phyloP scores from a whole-genome alignment of 768 basidiomycete species.

The Mycena sanguinolenta region DNA sequence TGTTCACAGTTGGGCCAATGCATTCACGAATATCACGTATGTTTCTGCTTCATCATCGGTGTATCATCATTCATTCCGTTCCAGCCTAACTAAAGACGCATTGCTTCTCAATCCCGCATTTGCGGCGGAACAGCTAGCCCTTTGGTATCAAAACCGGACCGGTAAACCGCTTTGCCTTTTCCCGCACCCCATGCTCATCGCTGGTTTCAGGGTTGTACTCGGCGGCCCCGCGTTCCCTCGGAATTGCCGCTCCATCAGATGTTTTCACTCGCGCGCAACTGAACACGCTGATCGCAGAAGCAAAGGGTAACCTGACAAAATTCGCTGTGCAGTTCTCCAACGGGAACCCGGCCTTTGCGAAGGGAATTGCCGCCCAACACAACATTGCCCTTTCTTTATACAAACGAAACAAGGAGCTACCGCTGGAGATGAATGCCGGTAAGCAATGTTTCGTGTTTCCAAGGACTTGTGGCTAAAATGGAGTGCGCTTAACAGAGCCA shows the following conservation, averaged over 20 bases:
- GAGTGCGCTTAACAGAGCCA: slow-evolving; percentile 42
- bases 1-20: slow-evolving; percentile 51
- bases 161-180: slow-evolving; percentile 28
- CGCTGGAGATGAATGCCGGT: slow-evolving; percentile 50
- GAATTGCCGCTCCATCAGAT: slow-evolving; percentile 44
- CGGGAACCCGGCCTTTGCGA: slow-evolving; percentile 45
- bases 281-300: slow-evolving; percentile 34
- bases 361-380: slow-evolving; percentile 49
- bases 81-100: slow-evolving; percentile 45
- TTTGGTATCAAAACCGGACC: slow-evolving; percentile 48
- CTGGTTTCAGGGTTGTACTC: slow-evolving; percentile 42
- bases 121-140: slow-evolving; percentile 38
- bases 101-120: slow-evolving; percentile 42
- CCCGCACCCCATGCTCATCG: neutral
- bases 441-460: neutral
- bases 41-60: slow-evolving; percentile 1
- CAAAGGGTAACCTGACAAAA: slow-evolving; percentile 38
- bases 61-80: neutral
- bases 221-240: slow-evolving; percentile 47
- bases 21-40: slow-evolving; percentile 48
- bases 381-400: slow-evolving; percentile 42
- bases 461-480: slow-evolving; percentile 2
- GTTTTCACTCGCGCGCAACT: slow-evolving; percentile 41
- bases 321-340: slow-evolving; percentile 48
- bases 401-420: slow-evolving; percentile 41